Percentiles rank a stretch among this genome's conserved stretches.
These are phyloP conservation scores for Tephrocybe sp. DNA, from an alignment of 768 basidiomycete species.

Conservation along the genomic window DNA sequence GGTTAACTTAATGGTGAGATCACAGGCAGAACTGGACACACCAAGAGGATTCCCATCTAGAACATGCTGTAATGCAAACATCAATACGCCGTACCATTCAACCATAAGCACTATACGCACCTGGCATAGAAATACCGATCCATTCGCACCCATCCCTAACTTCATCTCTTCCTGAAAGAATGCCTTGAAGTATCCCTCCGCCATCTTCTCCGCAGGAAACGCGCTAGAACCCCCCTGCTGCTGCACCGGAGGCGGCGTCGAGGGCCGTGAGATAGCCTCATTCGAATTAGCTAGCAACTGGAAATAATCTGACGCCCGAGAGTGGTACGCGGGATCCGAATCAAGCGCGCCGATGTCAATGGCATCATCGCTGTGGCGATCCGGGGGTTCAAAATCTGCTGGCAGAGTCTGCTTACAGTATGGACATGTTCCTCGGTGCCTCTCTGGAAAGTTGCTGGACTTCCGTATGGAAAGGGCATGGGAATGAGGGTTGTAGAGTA, in stretches of 20 bases:
- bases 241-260: conserved; percentile 40
- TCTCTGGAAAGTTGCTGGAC: conserved; percentile 20
- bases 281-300: conserved; percentile 73
- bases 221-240: conserved; percentile 25
- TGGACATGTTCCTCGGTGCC: conserved; percentile 49
- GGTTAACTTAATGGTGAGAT: conserved; percentile 3
- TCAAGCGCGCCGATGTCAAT: conserved; percentile 27
- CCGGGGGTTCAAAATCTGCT: conserved; percentile 34
- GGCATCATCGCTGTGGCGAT: conserved; percentile 16
- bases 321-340: conserved; percentile 41
- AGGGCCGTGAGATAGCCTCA: conserved; percentile 53
- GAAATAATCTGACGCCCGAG: conserved; percentile 76
- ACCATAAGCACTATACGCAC: conserved; percentile 32
- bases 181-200: conserved; percentile 88
- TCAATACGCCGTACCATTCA: neutral
- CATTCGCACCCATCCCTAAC: conserved; percentile 94
- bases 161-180: conserved; percentile 91
- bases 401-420: conserved; percentile 70
- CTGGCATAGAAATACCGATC: conserved; percentile 86
- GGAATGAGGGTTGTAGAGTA: conserved; percentile 82
- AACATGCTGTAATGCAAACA: conserved; percentile 11
- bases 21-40: conserved; percentile 24
- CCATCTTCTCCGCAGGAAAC: conserved; percentile 74
- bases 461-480: conserved; percentile 73
- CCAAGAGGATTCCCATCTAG: conserved; percentile 85